Evolutionary conservation across 1,284 basidiomycete species (phyloP).

Genomic region (Papiliotrema flavescens): DNA sequence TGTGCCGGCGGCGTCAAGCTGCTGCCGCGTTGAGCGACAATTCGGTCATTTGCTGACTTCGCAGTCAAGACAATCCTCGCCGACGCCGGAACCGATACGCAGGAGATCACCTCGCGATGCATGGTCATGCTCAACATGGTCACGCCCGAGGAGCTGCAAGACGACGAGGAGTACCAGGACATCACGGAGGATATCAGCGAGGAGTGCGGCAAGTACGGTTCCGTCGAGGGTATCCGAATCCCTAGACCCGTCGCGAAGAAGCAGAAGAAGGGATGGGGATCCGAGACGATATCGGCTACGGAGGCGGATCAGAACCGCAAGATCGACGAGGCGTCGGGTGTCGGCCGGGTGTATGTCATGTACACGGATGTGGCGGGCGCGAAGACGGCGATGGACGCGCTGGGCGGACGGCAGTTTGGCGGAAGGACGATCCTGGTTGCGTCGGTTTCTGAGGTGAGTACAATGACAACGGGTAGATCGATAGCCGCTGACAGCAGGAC

Average conservation of each 20-base stretch:
- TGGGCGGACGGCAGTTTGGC: conserved; percentile 88
- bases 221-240: conserved; percentile 79
- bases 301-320: conserved; percentile 54
- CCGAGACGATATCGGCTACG: conserved; percentile 58
- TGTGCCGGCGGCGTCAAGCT: not conserved
- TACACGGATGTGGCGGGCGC: conserved; percentile 64
- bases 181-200: conserved; percentile 93
- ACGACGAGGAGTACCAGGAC: conserved; percentile 90
- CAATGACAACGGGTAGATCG: not conserved
- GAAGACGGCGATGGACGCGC: conserved; percentile 66
- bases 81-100: conserved; percentile 53
- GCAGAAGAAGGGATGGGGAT: conserved; percentile 73
- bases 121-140: conserved; percentile 99
- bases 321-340: conserved; percentile 80
- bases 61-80: conserved; percentile 73
- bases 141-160: conserved; percentile 81
- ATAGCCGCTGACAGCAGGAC: conserved; percentile 27
- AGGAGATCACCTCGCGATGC: conserved; percentile 64
- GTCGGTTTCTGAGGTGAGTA: conserved; percentile 44
- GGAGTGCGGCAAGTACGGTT: conserved; percentile 80
- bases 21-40: too few species aligned
- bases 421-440: conserved; percentile 72
- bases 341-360: conserved; percentile 90
- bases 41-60: too few species aligned
- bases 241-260: conserved; percentile 65